Percentiles rank a stretch among this genome's conserved stretches.
These are phyloP conservation scores for Neopestalotiopsis rosae DNA, from an alignment of 2,329 filamentous ascomycete genomes.

Conservation along the genomic window DNA sequence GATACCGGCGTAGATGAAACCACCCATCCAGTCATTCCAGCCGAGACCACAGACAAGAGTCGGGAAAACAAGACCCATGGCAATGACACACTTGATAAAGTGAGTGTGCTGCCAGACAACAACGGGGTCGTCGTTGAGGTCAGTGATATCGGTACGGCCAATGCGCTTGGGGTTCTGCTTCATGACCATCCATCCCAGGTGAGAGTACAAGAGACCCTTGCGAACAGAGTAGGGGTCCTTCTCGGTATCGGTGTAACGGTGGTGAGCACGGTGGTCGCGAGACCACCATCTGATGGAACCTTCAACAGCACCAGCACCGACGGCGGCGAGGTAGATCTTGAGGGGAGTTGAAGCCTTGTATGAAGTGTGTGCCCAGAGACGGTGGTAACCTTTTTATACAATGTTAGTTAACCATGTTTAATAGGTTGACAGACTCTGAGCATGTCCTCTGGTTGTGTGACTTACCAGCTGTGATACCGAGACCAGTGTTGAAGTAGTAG, in stretches of 20 bases:
- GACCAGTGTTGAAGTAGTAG: slow-evolving; percentile 41
- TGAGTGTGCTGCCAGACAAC: slow-evolving; percentile 55
- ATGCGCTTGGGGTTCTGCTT: slow-evolving; percentile 59
- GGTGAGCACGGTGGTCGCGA: slow-evolving; percentile 54
- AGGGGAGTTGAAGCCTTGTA: slow-evolving; percentile 50
- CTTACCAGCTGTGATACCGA: slow-evolving; percentile 41
- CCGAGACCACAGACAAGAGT: slow-evolving; percentile 51
- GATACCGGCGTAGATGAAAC: slow-evolving; percentile 56
- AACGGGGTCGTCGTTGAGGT: slow-evolving; percentile 54
- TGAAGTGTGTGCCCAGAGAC: slow-evolving; percentile 49
- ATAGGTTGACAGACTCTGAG: not conserved
- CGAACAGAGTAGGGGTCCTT: slow-evolving; percentile 59
- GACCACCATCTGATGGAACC: slow-evolving; percentile 57
- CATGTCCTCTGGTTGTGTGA: not conserved
- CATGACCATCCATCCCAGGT: slow-evolving; percentile 59
- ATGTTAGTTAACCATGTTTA: slow-evolving; percentile 9
- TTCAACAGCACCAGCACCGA: slow-evolving; percentile 53
- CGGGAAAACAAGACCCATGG: slow-evolving; percentile 53
- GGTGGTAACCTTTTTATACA: slow-evolving; percentile 37
- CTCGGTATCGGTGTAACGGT: slow-evolving; percentile 57
- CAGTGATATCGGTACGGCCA: slow-evolving; percentile 55
- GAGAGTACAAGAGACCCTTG: slow-evolving; percentile 56
- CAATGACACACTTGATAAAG: slow-evolving; percentile 52
- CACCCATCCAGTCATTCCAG: slow-evolving; percentile 55
- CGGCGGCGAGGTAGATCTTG: slow-evolving; percentile 51